A percentile compares a stretch with the other conserved stretches of the same genome.
phyloP scores from a whole-genome alignment of 208 protist species.

The Trypanosoma mega region DNA sequence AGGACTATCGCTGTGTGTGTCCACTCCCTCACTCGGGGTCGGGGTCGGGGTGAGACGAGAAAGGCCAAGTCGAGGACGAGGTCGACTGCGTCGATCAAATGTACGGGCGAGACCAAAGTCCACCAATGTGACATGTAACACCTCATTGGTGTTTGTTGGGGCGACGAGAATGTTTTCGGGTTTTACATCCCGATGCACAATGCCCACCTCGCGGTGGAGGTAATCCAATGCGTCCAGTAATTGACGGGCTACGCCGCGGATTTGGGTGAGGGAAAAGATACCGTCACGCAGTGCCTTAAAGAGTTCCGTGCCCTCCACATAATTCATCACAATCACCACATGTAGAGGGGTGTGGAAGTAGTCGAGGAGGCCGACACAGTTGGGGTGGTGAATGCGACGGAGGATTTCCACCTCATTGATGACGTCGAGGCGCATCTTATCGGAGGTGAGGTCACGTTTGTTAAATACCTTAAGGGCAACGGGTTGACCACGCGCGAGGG shows the following conservation, averaged over 20 bases:
- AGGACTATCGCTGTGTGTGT: slow-evolving; percentile 67
- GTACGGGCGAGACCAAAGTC: slow-evolving; percentile 81
- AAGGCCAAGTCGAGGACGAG: slow-evolving; percentile 3
- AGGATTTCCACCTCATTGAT: slow-evolving; percentile 85
- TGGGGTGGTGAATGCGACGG: slow-evolving; percentile 51
- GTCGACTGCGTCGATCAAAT: slow-evolving; percentile 13
- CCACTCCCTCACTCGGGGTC: slow-evolving; percentile 30
- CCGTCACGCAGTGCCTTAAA: slow-evolving; percentile 56
- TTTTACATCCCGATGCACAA: slow-evolving; percentile 90
- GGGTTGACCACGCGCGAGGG: slow-evolving; percentile 32
- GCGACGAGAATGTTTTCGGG: slow-evolving; percentile 85
- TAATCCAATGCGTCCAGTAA: slow-evolving; percentile 76
- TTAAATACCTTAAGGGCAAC: slow-evolving; percentile 86
- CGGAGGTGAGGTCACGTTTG: slow-evolving; percentile 63
- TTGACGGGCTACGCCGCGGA: slow-evolving; percentile 66
- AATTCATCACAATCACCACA: slow-evolving; percentile 87
- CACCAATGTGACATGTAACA: slow-evolving; percentile 68
- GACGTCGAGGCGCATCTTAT: slow-evolving; percentile 65
- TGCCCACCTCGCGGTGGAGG: slow-evolving; percentile 63
- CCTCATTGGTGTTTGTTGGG: slow-evolving; percentile 23
- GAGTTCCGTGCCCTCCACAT: slow-evolving; percentile 76
- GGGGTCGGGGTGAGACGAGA: background rate
- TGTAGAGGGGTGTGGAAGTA: slow-evolving; percentile 71
- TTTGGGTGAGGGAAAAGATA: slow-evolving; percentile 60
- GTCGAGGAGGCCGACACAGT: slow-evolving; percentile 73